Conservation (phyloP, 2,329 filamentous ascomycete genomes). For the Pezicula rhizophila region DNA sequence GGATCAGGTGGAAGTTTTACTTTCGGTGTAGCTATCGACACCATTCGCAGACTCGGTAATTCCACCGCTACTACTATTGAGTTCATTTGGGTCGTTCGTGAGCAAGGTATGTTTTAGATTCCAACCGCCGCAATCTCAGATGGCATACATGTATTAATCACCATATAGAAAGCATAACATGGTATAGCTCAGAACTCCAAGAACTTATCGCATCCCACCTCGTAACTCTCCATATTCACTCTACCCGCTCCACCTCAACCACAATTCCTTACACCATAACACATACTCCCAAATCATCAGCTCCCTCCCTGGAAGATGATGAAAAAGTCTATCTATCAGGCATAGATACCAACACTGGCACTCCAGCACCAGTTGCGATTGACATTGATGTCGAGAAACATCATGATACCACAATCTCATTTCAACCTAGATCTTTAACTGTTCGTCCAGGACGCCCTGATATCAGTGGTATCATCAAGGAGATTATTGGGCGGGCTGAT, state of each 20-base stretch:
- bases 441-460: slow-evolving; percentile 34
- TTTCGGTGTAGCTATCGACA: slow-evolving; percentile 41
- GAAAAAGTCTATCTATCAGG: background rate
- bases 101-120: slow-evolving; percentile 31
- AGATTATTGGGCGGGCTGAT: slow-evolving; percentile 29
- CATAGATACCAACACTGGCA: background rate
- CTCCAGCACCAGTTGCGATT: background rate
- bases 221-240: slow-evolving; percentile 25
- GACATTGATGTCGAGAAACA: slow-evolving; percentile 3
- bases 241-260: slow-evolving; percentile 14
- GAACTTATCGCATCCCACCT: slow-evolving; percentile 21
- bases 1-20: slow-evolving; percentile 57
- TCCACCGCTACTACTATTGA: slow-evolving; percentile 33
- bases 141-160: background rate
- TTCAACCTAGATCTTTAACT: background rate
- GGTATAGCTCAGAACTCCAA: slow-evolving; percentile 22
- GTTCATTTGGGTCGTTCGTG: slow-evolving; percentile 43
- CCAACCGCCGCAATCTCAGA: background rate
- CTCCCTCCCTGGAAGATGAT: background rate
- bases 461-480: slow-evolving; percentile 31
- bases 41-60: slow-evolving; percentile 36
- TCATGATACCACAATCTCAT: background rate
- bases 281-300: background rate
- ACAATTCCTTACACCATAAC: background rate
- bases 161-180: slow-evolving; percentile 13